Conservation (phyloP, 192 early-diverging fungal genomes). For the Linnemannia schmuckeri region DNA sequence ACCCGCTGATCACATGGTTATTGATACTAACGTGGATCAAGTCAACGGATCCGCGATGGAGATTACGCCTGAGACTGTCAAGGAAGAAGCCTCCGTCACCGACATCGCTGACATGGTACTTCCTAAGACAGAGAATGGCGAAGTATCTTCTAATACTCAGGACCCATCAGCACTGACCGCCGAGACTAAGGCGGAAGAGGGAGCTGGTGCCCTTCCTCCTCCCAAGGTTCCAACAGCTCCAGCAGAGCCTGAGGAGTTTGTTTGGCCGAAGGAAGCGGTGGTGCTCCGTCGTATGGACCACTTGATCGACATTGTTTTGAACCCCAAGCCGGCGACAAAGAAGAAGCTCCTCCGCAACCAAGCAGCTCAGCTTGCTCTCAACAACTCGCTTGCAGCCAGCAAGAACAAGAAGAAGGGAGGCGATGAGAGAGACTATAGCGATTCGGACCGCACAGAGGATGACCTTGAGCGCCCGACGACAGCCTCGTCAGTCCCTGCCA, state of each 20-base stretch:
- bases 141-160: not conserved
- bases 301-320: slow-evolving; percentile 63
- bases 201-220: not conserved
- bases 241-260: slow-evolving; percentile 57
- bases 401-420: slow-evolving; percentile 27
- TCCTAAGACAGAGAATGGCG: not conserved
- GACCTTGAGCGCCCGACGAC: slow-evolving; percentile 26
- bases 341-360: slow-evolving; percentile 53
- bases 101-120: not conserved
- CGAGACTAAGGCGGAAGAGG: slow-evolving; percentile 21
- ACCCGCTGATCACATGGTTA: not conserved
- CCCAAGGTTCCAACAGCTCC: slow-evolving; percentile 7
- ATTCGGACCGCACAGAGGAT: slow-evolving; percentile 35
- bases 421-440: slow-evolving; percentile 23
- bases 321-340: slow-evolving; percentile 64
- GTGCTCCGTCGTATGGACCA: slow-evolving; percentile 67
- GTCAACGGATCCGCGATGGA: slow-evolving; percentile 8
- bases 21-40: not conserved
- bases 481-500: slow-evolving; percentile 17
- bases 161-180: not conserved
- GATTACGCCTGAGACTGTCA: not conserved
- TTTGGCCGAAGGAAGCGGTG: slow-evolving; percentile 68
- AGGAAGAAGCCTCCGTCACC: not conserved
- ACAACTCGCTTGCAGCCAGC: slow-evolving; percentile 39
- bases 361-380: slow-evolving; percentile 46